phyloP scores from a whole-genome alignment of 495 filamentous ascomycete species.

The Penicillium tannophilum region DNA sequence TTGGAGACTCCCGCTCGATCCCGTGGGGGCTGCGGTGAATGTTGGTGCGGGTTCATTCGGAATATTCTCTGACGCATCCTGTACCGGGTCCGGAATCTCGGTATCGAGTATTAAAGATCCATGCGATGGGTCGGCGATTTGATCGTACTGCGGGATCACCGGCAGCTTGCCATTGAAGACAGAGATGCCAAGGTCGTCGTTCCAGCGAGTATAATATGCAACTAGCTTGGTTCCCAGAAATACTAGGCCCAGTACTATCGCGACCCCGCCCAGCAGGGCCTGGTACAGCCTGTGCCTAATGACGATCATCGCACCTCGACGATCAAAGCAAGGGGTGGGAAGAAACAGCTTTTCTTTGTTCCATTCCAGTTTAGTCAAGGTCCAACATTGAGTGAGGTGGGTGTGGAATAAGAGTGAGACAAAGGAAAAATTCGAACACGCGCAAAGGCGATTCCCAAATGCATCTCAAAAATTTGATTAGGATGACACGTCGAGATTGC shows the following conservation, averaged over 20 bases:
- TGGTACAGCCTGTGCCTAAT: slow-evolving; percentile 14
- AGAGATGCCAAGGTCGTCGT: background rate
- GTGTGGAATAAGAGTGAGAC: background rate
- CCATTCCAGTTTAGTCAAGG: background rate
- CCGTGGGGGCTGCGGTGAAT: background rate
- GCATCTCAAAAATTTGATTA: background rate
- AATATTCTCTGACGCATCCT: background rate
- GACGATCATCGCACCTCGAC: background rate
- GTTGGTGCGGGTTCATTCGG: background rate
- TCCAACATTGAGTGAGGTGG: background rate
- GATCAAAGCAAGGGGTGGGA: background rate
- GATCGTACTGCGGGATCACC: slow-evolving; percentile 6
- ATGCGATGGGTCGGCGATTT: background rate
- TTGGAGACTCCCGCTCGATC: background rate
- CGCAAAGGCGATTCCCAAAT: background rate
- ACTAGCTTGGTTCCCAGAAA: slow-evolving; percentile 7
- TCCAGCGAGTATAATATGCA: background rate
- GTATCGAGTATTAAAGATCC: background rate
- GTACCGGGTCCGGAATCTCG: background rate
- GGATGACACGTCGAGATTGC: background rate
- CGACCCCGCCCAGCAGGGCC: slow-evolving; percentile 10
- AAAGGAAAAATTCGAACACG: background rate
- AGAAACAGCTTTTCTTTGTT: background rate
- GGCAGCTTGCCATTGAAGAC: slow-evolving; percentile 15
- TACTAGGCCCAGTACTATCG: slow-evolving; percentile 11